Base-by-base conservation (phyloP, 805 yeast species). In the Candida tallmaniae region DNA sequence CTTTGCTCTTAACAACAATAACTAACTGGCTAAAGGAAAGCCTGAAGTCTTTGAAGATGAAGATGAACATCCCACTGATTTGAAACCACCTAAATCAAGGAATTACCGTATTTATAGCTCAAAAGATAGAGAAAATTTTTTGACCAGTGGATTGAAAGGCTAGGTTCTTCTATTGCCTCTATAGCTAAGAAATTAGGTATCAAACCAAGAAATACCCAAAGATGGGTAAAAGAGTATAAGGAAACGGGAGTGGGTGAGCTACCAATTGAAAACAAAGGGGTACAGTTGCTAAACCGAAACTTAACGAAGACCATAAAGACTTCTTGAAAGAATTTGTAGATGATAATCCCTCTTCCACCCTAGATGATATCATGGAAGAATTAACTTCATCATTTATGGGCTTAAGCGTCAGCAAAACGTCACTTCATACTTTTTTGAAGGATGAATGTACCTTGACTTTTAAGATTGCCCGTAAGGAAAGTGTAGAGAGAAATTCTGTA, bases 201-300 rank as follows among this genome's bases (percentile, higher is more conserved):
- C 21, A 22, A 24, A 15, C 27, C 31, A 9, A 29, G 44, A 19
- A 34, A 15, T 14, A 36, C 38, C 11, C 38, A 39, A 31, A 39
- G 32, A 25, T 39, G 43, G 43, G 40, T 39, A 6, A 36, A 22
- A 25, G 36, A 36, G 20, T 40, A 19, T 30, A 40, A 37, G 17
- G 38, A 40, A 18, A 21, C 24, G 5, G 16, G 4, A 18, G 31
- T 17, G 16, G 12, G 14, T 19, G 32, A 36, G 23, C n/a, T 34
- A 8, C 35, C 35, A 6, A 12, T 16, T 4, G 22, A 7, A 38
- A 31, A 31, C 34, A 27, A 16, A 39, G 37, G 22, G 37, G 40
- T 18, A 17, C 10, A 20, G 12, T 23, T 13, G 32, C 27, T 18
- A 30, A 19, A 14, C 32, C 34, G 15, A 34, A 38, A 31, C 34